Evolutionary conservation across 257 asterid genomes (phyloP), one percentile per base, ranked within the genome.

Genomic region (Ehretia macrophylla): DNA sequence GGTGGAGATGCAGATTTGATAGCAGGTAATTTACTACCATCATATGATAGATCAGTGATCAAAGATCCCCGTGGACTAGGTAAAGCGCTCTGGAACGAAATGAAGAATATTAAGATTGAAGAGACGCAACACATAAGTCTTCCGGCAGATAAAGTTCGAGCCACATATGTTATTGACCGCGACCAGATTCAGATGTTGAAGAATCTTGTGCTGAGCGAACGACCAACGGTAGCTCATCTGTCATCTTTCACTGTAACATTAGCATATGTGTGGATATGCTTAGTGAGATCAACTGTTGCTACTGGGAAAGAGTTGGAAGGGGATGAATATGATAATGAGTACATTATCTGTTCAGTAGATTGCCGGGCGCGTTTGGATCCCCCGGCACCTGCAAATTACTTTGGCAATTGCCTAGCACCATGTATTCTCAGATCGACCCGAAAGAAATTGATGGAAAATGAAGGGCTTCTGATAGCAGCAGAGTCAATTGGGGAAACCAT

Each of bases 231-330:
- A 3, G 49, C 12, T 42, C 73, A 70, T 14, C 61, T 72, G 0
- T 73, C 89, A 1, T 65, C 89, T 0, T 77, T 74, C 38, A 73
- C 64, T 0, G 78, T 72, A 0, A 44, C 69, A 1, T 27, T 66
- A 8, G 63, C 77, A n/a, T 82, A 74, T 60, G 21, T 65, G 0
- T 82, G 89, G 86, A 68, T 62, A 17, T 79, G 90, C 60, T 12
- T 74, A 59, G 60, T 72, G 32, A 83, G 65, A 54, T 70, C 84
- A 4, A 59, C 67, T 4, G 61, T 14, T 5, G 45, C 22, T 1
- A 27, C 35, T 3, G 62, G 68, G 20, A 72, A 65, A 19, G 46
- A 50, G 20, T 72, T 22, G 22, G 67, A 39, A 0, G 81, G 70
- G 5, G 63, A 60, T 8, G n/a, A n/a, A n/a, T n/a, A n/a, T n/a